Conservation (phyloP, 768 basidiomycete species). For the Krasilnikovozyma curviuscula region DNA sequence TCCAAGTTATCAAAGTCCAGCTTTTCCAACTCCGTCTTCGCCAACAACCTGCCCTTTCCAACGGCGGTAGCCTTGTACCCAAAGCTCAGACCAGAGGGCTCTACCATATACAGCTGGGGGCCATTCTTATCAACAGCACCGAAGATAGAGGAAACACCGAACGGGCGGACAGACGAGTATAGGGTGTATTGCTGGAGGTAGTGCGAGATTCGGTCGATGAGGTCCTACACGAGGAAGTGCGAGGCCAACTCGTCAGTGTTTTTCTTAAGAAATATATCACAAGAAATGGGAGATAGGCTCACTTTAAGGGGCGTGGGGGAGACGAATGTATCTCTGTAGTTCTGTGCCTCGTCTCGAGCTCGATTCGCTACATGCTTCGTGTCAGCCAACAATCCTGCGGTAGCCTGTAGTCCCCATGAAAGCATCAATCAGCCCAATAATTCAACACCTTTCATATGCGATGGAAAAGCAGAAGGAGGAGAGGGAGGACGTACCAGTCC, state of each 20-base stretch:
- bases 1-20: conserved; percentile 65
- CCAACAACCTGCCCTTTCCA: conserved; percentile 91
- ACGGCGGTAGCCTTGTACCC: conserved; percentile 93
- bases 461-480: background rate
- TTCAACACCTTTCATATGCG: background rate
- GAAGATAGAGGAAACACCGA: conserved; percentile 82
- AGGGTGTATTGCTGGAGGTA: conserved; percentile 92
- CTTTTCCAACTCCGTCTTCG: conserved; percentile 96
- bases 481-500: conserved; percentile 46
- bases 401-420: conserved; percentile 51
- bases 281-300: conserved; percentile 13
- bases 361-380: conserved; percentile 69
- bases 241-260: no score
- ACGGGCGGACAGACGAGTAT: conserved; percentile 93
- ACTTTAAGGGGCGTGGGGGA: conserved; percentile 65
- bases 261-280: no score
- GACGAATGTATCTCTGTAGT: conserved; percentile 52
- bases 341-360: conserved; percentile 63
- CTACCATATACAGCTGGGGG: conserved; percentile 70
- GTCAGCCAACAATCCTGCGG: conserved; percentile 82
- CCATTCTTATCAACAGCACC: conserved; percentile 75
- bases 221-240: conserved; percentile 33
- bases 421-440: background rate
- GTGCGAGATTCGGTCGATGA: conserved; percentile 62
- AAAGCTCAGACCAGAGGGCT: conserved; percentile 83